Base-by-base conservation (phyloP, 2,329 filamentous ascomycete species). In the Fusarium austroafricanum region DNA sequence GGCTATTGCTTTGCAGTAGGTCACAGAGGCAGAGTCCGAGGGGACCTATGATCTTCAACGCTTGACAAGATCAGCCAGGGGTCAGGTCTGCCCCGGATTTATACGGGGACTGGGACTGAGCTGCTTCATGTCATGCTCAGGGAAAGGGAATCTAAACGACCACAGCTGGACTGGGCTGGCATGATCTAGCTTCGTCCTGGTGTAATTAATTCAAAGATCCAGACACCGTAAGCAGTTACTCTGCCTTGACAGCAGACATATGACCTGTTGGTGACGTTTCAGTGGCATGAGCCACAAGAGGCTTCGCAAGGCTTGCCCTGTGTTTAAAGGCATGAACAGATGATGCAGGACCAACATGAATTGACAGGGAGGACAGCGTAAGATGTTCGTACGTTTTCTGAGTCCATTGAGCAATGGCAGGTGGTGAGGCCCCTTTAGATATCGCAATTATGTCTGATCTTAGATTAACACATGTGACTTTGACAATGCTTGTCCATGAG, bases 191-290 rank as follows among this genome's bases (percentile, higher is more conserved):
- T 17, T 21, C 17, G n/a, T 29, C 21, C 42, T 29, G n/a, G 28
- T 62, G 31, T 20, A 43, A 43, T 31, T 37, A 21, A 46, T 37
- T 11, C 18, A 11, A 7, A 46, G 10, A 23, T 42, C 10, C 23
- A 35, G 40, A 42, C 23, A 17, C 29, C 37, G 44, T 37, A 38
- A 45, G 28, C 20, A 55, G 17, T 18, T 38, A 33, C 37, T 40
- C 42, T 52, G 39, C 23, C n/a, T 44, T 38, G 44, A 53, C 55
- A 45, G 43, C 40, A 72, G 56, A 46, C 29, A 43, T 28, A 73
- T 73, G 67, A 68, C 59, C 69, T 67, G 71, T 69, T 71, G 64
- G 59, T 73, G 71, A 73, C 71, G 71, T 60, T 66, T 61, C 55
- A 15, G 65, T 73, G 71, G 61, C 54, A 66, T 69, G 71, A 73